Base-by-base conservation (phyloP, 2,329 filamentous ascomycete genomes). In the Microsporum ferrugineum region DNA sequence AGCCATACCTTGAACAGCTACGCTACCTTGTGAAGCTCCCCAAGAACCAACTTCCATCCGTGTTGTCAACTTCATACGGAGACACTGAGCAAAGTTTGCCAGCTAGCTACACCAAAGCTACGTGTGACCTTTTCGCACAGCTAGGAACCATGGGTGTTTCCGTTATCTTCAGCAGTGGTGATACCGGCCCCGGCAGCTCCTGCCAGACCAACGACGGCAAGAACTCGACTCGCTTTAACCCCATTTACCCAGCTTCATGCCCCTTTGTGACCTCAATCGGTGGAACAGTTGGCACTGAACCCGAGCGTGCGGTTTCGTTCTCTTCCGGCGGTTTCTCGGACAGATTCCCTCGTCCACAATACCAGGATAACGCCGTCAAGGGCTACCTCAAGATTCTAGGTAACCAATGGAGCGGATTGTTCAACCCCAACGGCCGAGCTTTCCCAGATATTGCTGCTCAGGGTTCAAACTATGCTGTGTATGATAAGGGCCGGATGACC, bases 1-100 rank as follows among this genome's bases (percentile, higher is more conserved):
- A 89, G 73, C 85, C 85, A 0, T 89, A 85, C 69, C 76, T 89
- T 2, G 80, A 80, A 14, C 84, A 86, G 70, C 78, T 86, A 4
- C 78, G 80, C 61, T 82, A 85, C 69, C 76, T 89, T 7, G 74
- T 87, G 2, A 70, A 74, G 23, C 77, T 85, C 23, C 71, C 77
- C 0, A 78, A 83, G 62, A 70, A 76, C 2, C 70, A 81, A 17
- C 75, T 89, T 0, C 86, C 87, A 0, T 79, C 82, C 2, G 82
- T 88, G 17, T 77, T 89, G 47, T 81, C 80, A 45, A 86, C 84
- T n/a, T 88, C 85, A 0, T 89, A 89, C 68, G 85, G 84, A 31
- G 85, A 88, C 65, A 79, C 85, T 55, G 87, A 89, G 71, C 83
- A 79, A 69, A 80, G 78, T 2, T 76, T 88, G 0, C 84, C 85